Percentiles rank a stretch among this genome's conserved stretches.
Conservation (phyloP, 805 yeast species). For the Spathaspora boniae region DNA sequence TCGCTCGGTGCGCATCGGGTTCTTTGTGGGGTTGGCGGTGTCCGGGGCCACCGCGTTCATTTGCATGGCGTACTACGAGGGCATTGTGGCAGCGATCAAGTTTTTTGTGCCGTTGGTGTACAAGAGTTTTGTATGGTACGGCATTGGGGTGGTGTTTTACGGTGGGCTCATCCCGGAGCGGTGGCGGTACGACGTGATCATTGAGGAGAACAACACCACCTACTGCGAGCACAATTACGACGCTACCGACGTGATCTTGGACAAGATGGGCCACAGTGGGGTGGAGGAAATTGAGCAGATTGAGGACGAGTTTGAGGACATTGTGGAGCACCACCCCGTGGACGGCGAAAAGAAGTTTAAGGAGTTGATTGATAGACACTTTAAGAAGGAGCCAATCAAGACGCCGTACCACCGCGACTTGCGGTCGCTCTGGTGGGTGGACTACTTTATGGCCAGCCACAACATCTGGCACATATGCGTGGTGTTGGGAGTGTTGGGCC, state of each 20-base stretch:
- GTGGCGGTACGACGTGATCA: conserved; percentile 67
- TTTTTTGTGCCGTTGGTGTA: conserved; percentile 65
- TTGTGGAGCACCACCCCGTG: conserved; percentile 11
- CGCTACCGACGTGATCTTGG: conserved; percentile 29
- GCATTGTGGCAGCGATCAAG: conserved; percentile 46
- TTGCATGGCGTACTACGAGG: conserved; percentile 52
- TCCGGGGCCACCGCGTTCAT: conserved; percentile 69
- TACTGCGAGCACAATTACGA: conserved; percentile 21
- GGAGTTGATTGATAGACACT: conserved; percentile 33
- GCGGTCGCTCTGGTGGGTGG: conserved; percentile 78
- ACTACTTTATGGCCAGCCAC: conserved; percentile 72
- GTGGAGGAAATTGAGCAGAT: conserved; percentile 34
- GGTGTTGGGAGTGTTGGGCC: conserved; percentile 84
- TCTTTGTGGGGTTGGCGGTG: conserved; percentile 73
- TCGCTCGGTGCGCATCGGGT: conserved; percentile 71
- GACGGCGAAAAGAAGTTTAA: conserved; percentile 19
- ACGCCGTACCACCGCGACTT: conserved; percentile 40
- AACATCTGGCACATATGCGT: conserved; percentile 94
- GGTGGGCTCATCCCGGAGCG: conserved; percentile 88
- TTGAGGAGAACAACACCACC: conserved; percentile 36
- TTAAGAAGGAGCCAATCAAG: conserved; percentile 26
- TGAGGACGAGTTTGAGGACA: conserved; percentile 23
- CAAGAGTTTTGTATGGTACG: conserved; percentile 71
- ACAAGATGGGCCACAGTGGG: conserved; percentile 35
- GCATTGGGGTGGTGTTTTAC: conserved; percentile 80